Base-by-base conservation (phyloP, 805 yeast genomes). In the Wickerhamiella qilinensis region DNA sequence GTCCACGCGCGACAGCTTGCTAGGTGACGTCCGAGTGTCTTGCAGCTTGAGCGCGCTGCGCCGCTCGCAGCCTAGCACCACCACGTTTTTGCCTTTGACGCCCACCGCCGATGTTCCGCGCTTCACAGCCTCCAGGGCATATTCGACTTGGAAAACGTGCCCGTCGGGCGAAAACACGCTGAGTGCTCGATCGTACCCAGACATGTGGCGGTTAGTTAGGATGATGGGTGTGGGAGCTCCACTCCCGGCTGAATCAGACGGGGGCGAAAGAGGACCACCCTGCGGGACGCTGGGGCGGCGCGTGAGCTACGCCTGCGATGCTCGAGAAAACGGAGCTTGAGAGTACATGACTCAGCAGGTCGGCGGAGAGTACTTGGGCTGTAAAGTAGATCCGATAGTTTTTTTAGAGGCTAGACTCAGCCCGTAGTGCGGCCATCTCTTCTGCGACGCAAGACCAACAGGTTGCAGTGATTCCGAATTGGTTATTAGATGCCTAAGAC, bases 161-260 rank as follows among this genome's bases (percentile, higher is more conserved):
- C 98, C 98, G 64, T 88, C 98, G 48, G 98, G 98, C 78, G 94
- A 84, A 66, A 88, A 88, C 60, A 88, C 93, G 45, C 96, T 86
- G 53, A 88, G 72, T 41, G 98, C 98, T 71, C 97, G 76, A 63
- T 88, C 98, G 94, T 88, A 88, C 46, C 98, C 97, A 70, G 95
- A 83, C 98, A 88, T 88, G 28, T 33, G 24, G 30, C 15, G 6
- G 30, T 28, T 6, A 28, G 16, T 15, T 28, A n/a, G n/a, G n/a
- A n/a, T n/a, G n/a, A n/a, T n/a, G n/a, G n/a, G n/a, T n/a, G n/a
- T n/a, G n/a, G n/a, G n/a, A n/a, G n/a, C n/a, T 6, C 25, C 9
- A 22, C 25, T 11, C 11, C 11, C 25, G 9, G 25, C 25, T 22
- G 25, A 22, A 22, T 22, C 25, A 22, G 25, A 22, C 11, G 25